Percentiles rank a stretch among this genome's conserved stretches.
These are phyloP conservation scores for Apophysomyces variabilis DNA, from an alignment of 371 early-diverging fungal genomes.

Conservation along the genomic window DNA sequence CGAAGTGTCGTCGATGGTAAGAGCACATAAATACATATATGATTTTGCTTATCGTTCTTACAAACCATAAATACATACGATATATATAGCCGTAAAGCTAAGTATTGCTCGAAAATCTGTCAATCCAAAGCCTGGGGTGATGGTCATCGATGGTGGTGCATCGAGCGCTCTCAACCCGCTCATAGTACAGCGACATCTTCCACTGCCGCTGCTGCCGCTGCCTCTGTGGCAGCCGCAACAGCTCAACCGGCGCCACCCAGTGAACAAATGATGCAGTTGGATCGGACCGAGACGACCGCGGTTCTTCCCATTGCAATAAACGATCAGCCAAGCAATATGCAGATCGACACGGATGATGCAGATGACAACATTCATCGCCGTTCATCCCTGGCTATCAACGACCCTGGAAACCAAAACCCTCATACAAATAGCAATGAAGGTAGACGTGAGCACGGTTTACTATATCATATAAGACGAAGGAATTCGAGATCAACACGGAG, in stretches of 20 bases:
- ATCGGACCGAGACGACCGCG: conserved; percentile 28
- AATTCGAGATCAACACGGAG: conserved; percentile 30
- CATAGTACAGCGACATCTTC: conserved; percentile 36
- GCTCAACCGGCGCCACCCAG: conserved; percentile 36
- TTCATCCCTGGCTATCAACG: conserved; percentile 27
- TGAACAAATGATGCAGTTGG: conserved; percentile 41
- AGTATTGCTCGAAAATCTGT: conserved; percentile 77
- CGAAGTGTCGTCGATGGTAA: conserved; percentile 78
- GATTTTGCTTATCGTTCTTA: too few species aligned
- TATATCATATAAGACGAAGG: conserved; percentile 34
- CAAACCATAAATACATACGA: too few species aligned
- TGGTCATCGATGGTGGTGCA: conserved; percentile 84
- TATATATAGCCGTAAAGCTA: conserved; percentile 65
- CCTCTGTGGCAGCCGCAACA: conserved; percentile 32
- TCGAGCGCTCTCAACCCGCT: conserved; percentile 57
- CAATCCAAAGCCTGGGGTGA: conserved; percentile 80
- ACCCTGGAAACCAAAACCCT: conserved; percentile 13
- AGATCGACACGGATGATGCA: conserved; percentile 12
- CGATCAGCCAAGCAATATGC: conserved; percentile 13
- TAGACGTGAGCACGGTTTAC: conserved; percentile 16
- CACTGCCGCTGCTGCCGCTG: conserved; percentile 39
- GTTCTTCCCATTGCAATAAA: conserved; percentile 37
- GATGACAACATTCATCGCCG: conserved; percentile 26
- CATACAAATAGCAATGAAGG: conserved; percentile 8
- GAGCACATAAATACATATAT: background rate